phyloP scores from a whole-genome alignment of 2,329 filamentous ascomycete genomes.

The Blumeria hordei region DNA sequence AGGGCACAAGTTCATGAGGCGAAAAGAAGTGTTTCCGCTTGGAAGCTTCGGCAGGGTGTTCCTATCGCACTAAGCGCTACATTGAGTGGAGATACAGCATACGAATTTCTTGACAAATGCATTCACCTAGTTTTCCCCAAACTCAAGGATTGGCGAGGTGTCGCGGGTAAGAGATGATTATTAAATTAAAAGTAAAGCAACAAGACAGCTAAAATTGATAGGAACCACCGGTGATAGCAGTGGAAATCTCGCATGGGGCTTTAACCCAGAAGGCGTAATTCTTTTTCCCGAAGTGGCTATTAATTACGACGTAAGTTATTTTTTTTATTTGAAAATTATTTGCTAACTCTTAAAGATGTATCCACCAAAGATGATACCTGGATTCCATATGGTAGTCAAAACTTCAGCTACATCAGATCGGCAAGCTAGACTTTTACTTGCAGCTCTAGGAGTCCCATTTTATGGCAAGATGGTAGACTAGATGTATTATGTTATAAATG shows the following conservation, averaged over 20 bases:
- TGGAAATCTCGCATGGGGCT: constrained; percentile 68
- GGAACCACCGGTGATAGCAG: constrained; percentile 47
- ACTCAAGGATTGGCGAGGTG: constrained; percentile 87
- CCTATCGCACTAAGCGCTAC: constrained; percentile 55
- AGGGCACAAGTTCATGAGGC: constrained; percentile 46
- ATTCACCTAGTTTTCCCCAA: constrained; percentile 76
- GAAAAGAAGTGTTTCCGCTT: constrained; percentile 47
- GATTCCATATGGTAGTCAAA: constrained; percentile 16
- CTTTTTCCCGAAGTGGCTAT: constrained; percentile 85
- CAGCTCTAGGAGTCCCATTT: constrained; percentile 11
- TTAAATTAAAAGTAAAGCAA: neutral
- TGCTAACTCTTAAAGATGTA: constrained; percentile 23
- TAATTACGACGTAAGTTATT: constrained; percentile 68
- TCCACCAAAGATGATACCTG: constrained; percentile 22
- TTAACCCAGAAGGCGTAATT: constrained; percentile 50
- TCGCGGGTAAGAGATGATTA: constrained; percentile 23
- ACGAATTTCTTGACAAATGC: constrained; percentile 75
- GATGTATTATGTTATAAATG: neutral
- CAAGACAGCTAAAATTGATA: constrained; percentile 4
- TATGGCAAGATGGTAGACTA: constrained; percentile 11
- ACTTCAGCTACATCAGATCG: constrained; percentile 13
- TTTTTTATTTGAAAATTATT: constrained; percentile 8
- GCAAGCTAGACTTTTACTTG: constrained; percentile 11
- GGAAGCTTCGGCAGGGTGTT: constrained; percentile 47
- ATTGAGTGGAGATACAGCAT: constrained; percentile 56